Conservation (phyloP, 2,329 filamentous ascomycete genomes). For the Amesomyces nigricolor region DNA sequence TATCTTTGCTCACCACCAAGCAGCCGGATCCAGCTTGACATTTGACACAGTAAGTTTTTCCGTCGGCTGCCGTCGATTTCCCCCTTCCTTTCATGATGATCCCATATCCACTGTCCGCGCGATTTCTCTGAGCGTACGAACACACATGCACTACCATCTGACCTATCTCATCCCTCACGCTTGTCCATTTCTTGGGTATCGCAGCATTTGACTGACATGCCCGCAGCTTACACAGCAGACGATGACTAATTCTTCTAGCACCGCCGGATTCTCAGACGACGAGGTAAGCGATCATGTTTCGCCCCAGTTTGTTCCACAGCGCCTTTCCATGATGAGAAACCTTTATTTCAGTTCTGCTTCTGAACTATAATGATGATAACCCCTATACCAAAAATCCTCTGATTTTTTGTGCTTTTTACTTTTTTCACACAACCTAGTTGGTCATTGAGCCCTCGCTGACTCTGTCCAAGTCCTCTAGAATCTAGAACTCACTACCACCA, state of each 20-base stretch:
- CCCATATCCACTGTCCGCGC: slow-evolving; percentile 53
- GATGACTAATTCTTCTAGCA: background rate
- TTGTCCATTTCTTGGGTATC: background rate
- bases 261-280: background rate
- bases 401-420: slow-evolving; percentile 31
- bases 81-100: slow-evolving; percentile 45
- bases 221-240: background rate
- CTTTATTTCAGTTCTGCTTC: slow-evolving; percentile 67
- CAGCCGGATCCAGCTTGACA: background rate
- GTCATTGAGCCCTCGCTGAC: slow-evolving; percentile 13
- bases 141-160: slow-evolving; percentile 76
- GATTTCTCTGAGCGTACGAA: slow-evolving; percentile 55
- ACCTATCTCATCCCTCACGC: slow-evolving; percentile 25
- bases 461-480: background rate
- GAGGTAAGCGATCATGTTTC: slow-evolving; percentile 18
- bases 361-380: slow-evolving; percentile 61
- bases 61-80: background rate
- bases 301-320: background rate
- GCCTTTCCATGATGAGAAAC: slow-evolving; percentile 58
- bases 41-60: slow-evolving; percentile 16
- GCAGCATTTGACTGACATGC: slow-evolving; percentile 17
- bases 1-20: background rate
- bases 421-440: background rate
- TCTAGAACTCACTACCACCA: background rate
- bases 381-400: slow-evolving; percentile 60